Base-by-base conservation (phyloP, 202 grass and related monocot species). In the Dendrocalamus latiflorus region DNA sequence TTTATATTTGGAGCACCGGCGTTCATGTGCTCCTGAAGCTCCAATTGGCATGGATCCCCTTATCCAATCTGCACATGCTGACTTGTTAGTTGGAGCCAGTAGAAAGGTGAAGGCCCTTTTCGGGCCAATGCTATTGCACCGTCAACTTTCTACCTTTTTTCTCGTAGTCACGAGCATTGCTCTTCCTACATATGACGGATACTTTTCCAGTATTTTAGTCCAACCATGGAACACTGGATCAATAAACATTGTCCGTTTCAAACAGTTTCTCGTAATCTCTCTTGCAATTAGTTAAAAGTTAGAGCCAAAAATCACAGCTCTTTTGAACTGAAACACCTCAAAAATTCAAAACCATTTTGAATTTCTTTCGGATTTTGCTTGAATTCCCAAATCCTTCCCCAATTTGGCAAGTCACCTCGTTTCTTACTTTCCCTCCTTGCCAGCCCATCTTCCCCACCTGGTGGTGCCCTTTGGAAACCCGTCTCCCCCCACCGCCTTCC, bases 31-130 rank as follows among this genome's bases (percentile, higher is more conserved):
- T 36, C 66, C 30, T 49, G 83, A 57, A 34, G 41, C 88, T 78
- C 83, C 88, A 90, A 62, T 86, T 79, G 88, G 73, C 83, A 74
- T 43, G 66, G 37, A 66, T 13, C 71, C 24, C 51, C 69, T 37
- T 81, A 70, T 82, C 65, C 34, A 9, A 28, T 41, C 11, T 13
- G 43, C 72, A 37, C 38, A 37, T 10, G 42, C 26, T 76, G 18
- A 54, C 51, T 15, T 50, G 70, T 39, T 69, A 44, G 50, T 24
- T 41, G 47, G 65, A 42, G 49, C 42, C 72, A 55, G 55, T 28
- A n/a, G 50, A 72, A 89, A 82, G 73, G 4, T 1, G 24, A 38
- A 20, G 18, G 12, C 72, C 65, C 72, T 61, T 86, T 73, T 20
- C 30, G 38, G 50, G 78, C 12, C 39, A 75, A 34, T 43, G 70